phyloP scores from a whole-genome alignment of 2,329 filamentous ascomycete genomes.

The Curvularia verruculosa region DNA sequence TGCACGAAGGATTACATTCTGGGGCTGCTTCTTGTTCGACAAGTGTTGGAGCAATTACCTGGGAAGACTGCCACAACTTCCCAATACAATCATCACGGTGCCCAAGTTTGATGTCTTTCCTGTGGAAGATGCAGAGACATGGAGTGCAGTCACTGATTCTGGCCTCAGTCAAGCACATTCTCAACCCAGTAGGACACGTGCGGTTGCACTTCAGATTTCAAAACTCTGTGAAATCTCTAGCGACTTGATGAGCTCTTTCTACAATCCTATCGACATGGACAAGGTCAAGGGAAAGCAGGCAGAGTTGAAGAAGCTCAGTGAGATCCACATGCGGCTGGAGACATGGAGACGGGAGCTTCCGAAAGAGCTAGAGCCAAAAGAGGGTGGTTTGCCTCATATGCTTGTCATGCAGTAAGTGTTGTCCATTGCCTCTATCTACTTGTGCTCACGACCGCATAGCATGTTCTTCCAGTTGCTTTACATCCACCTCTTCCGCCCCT shows the following conservation, averaged over 20 bases:
- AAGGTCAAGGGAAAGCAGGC: slow-evolving; percentile 73
- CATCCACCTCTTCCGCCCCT: slow-evolving; percentile 93
- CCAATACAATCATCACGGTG: slow-evolving; percentile 78
- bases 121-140: slow-evolving; percentile 80
- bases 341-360: slow-evolving; percentile 86
- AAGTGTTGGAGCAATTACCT: slow-evolving; percentile 99
- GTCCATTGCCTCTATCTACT: background rate
- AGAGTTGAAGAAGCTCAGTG: slow-evolving; percentile 90
- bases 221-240: slow-evolving; percentile 91
- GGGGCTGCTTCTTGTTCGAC: slow-evolving; percentile 98
- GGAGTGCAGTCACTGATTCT: slow-evolving; percentile 87
- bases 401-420: slow-evolving; percentile 80
- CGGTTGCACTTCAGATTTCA: slow-evolving; percentile 73
- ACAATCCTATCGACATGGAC: slow-evolving; percentile 73
- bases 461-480: slow-evolving; percentile 98
- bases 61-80: slow-evolving; percentile 85
- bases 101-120: slow-evolving; percentile 92
- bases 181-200: slow-evolving; percentile 82
- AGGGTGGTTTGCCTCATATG: slow-evolving; percentile 86
- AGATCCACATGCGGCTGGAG: slow-evolving; percentile 87
- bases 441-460: slow-evolving; percentile 56
- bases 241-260: slow-evolving; percentile 87
- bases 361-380: slow-evolving; percentile 84
- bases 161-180: slow-evolving; percentile 74
- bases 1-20: slow-evolving; percentile 88